Conservation (phyloP, 345 rosid species). For the Murraya paniculata region DNA sequence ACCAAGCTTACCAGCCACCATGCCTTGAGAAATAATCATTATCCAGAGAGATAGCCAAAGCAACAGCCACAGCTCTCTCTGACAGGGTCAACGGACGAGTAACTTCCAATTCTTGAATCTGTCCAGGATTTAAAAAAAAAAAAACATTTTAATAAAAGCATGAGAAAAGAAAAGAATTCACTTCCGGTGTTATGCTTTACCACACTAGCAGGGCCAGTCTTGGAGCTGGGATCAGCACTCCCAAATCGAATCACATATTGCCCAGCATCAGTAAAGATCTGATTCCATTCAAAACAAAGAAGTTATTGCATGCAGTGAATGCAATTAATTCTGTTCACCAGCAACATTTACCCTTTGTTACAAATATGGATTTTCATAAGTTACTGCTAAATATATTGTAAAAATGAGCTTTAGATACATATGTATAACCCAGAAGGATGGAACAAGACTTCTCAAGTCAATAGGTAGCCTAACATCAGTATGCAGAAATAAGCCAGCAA, state of each 20-base stretch:
- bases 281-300: slow-evolving; percentile 16
- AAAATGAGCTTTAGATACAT: background rate
- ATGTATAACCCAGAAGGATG: background rate
- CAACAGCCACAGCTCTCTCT: slow-evolving; percentile 80
- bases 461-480: background rate
- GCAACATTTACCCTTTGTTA: background rate
- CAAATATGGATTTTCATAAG: background rate
- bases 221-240: slow-evolving; percentile 53
- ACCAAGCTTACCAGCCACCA: slow-evolving; percentile 70
- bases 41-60: slow-evolving; percentile 91
- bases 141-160: background rate
- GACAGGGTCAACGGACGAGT: slow-evolving; percentile 58
- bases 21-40: slow-evolving; percentile 95
- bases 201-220: slow-evolving; percentile 51
- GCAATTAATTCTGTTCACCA: background rate
- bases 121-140: slow-evolving; percentile 13
- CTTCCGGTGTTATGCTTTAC: slow-evolving; percentile 32
- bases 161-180: background rate
- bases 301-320: background rate
- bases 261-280: slow-evolving; percentile 98
- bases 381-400: background rate
- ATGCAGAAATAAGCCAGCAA: background rate
- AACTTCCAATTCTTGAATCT: slow-evolving; percentile 85
- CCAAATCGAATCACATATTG: slow-evolving; percentile 95
- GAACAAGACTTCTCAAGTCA: background rate